Base-by-base conservation (phyloP, 2,329 filamentous ascomycete species). In the Fusarium caatingaense region DNA sequence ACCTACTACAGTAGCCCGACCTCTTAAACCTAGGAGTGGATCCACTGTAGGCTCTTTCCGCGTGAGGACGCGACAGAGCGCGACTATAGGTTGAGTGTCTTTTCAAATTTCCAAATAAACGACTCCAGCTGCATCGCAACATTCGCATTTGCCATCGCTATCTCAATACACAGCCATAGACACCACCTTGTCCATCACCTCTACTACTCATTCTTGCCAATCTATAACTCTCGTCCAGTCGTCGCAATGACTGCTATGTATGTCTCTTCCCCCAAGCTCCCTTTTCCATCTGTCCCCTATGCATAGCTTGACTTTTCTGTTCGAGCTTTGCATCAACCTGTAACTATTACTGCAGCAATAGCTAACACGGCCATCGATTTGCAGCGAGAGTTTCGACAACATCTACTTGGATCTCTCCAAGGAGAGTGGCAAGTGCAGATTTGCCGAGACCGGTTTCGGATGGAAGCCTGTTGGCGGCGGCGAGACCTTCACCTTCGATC, bases 321-420 rank as follows among this genome's bases (percentile, higher is more conserved):
- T 12, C 32, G 46, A 53, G 44, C 25, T 48, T 40, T 32, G 45
- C 21, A 56, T 59, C 37, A n/a, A 30, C 41, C 58, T 42, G 30
- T 34, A 37, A 60, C 30, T 44, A 56, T 72, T 44, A 37, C 53
- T 32, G 44, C 61, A 56, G 55, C 55, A 72, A 69, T 46, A 51
- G 58, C 68, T 75, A 67, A 67, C 50, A 41, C 42, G 56, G 8
- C 37, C 46, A 59, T 37, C 30, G 37, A 46, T 48, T 28, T 51
- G 12, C 64, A 91, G 88, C 74, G 96, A 99, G 89, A 96, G 92
- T 78, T 99, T 99, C 83, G 95, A 98, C 79, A 94, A 93, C 82
- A 97, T 98, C 83, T 94, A 96, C 82, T 89, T 99, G 76, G 95
- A 99, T 80, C 88, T 99, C 65, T 98, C 94, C 76, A 96, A 94